A percentile compares a stretch with the other conserved stretches of the same genome.
Conservation (phyloP, 768 basidiomycete species). For the Mycena rebaudengoi region DNA sequence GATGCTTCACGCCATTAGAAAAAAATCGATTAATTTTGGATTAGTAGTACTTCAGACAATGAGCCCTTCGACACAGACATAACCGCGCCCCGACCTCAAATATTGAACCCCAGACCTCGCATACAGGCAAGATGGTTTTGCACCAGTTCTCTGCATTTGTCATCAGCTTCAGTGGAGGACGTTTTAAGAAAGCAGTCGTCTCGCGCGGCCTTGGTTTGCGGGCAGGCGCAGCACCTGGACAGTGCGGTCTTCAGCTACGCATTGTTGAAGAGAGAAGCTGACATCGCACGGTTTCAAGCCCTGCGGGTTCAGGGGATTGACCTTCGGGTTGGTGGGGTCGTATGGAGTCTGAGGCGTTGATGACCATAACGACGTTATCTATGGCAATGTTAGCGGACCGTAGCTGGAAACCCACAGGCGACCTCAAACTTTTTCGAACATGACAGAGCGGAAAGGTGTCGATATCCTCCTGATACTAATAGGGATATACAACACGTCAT, state of each 20-base stretch:
- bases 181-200: constrained; percentile 93
- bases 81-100: no score
- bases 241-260: not conserved
- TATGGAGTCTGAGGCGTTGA: constrained; percentile 50
- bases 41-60: no score
- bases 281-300: constrained; percentile 91
- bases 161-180: constrained; percentile 69
- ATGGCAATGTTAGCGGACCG: not conserved
- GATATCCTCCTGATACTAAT: not conserved
- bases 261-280: not conserved
- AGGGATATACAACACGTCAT: not conserved
- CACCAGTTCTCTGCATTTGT: constrained; percentile 84
- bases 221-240: constrained; percentile 93
- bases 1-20: no score
- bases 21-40: constrained; percentile 17
- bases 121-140: constrained; percentile 90
- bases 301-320: constrained; percentile 91
- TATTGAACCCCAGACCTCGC: constrained; percentile 88
- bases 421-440: constrained; percentile 22
- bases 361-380: constrained; percentile 70
- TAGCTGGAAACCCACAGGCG: not conserved
- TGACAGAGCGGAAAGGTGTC: not conserved
- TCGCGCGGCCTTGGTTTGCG: constrained; percentile 88
- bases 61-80: no score
- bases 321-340: constrained; percentile 78